Evolutionary conservation across 1,284 basidiomycete species (phyloP).

Genomic region (Fistulinella cinereoalba): DNA sequence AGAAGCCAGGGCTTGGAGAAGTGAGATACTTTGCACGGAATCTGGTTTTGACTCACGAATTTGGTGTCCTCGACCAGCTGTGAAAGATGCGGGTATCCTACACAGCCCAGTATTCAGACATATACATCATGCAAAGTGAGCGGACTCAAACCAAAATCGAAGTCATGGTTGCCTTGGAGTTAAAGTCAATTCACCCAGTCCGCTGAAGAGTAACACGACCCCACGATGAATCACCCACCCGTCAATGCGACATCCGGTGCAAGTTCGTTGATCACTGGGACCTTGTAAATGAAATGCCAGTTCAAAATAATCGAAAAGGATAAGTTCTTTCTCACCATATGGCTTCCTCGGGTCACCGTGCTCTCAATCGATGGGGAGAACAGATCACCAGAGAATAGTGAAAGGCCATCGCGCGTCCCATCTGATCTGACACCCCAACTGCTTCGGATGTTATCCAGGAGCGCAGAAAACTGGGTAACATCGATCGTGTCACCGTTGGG

Average conservation of each 20-base stretch:
- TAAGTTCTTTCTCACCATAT: slow-evolving; percentile 63
- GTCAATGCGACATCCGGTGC: slow-evolving; percentile 66
- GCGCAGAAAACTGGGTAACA: slow-evolving; percentile 69
- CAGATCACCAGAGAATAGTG: slow-evolving; percentile 86
- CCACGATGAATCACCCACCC: slow-evolving; percentile 37
- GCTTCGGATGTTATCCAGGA: slow-evolving; percentile 57
- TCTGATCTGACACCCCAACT: slow-evolving; percentile 50
- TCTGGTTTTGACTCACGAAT: slow-evolving; percentile 47
- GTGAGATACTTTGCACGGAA: slow-evolving; percentile 4
- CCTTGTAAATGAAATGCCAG: slow-evolving; percentile 43
- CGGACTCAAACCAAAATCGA: slow-evolving; percentile 44
- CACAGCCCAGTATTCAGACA: slow-evolving; percentile 2
- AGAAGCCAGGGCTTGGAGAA: slow-evolving; percentile 51
- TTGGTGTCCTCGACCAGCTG: slow-evolving; percentile 63
- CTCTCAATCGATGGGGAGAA: slow-evolving; percentile 87
- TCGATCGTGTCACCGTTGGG: slow-evolving; percentile 61
- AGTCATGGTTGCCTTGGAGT: slow-evolving; percentile 60
- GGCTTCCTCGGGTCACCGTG: slow-evolving; percentile 84
- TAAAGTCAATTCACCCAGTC: not conserved
- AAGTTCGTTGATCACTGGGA: slow-evolving; percentile 77
- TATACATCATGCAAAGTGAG: not conserved
- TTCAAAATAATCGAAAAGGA: too few relatives aligned
- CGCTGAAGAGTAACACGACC: not conserved
- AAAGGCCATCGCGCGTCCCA: slow-evolving; percentile 65
- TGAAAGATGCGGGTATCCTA: slow-evolving; percentile 78